phyloP scores from a whole-genome alignment of 75 land plant genomes.

The Adiantum capillusveneris region DNA sequence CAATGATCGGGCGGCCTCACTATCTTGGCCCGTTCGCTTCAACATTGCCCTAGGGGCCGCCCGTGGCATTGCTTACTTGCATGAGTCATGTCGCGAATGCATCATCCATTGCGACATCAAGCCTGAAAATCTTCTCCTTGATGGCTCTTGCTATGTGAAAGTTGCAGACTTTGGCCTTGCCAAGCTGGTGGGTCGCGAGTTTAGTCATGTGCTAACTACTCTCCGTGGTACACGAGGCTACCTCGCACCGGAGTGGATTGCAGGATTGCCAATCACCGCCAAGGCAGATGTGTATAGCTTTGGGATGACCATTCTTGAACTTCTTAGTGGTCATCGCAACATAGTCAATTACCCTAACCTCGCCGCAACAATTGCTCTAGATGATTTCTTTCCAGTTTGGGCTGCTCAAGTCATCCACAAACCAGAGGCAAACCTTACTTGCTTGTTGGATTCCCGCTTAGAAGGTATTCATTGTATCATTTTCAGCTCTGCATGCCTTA shows the following conservation, averaged over 20 bases:
- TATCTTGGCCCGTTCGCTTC: not conserved
- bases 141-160: not conserved
- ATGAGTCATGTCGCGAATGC: constrained; percentile 5
- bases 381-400: not conserved
- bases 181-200: constrained; percentile 12
- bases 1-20: no score
- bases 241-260: constrained; percentile 11
- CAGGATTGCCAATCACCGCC: not conserved
- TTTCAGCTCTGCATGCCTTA: not conserved
- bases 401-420: not conserved
- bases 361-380: not conserved
- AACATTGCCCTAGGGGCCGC: constrained; percentile 13
- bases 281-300: constrained; percentile 20
- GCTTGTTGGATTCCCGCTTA: not conserved
- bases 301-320: constrained; percentile 16
- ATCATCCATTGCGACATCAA: constrained; percentile 25
- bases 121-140: constrained; percentile 13
- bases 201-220: constrained; percentile 3
- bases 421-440: not conserved
- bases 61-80: constrained; percentile 13
- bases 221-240: constrained; percentile 13
- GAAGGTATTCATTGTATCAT: no score
- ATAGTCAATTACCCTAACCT: not conserved
- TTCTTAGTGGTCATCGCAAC: constrained; percentile 6
- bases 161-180: constrained; percentile 25